Evolutionary conservation across 441 rosid species (phyloP).

Genomic region (Cnidoscolus chayamansa): DNA sequence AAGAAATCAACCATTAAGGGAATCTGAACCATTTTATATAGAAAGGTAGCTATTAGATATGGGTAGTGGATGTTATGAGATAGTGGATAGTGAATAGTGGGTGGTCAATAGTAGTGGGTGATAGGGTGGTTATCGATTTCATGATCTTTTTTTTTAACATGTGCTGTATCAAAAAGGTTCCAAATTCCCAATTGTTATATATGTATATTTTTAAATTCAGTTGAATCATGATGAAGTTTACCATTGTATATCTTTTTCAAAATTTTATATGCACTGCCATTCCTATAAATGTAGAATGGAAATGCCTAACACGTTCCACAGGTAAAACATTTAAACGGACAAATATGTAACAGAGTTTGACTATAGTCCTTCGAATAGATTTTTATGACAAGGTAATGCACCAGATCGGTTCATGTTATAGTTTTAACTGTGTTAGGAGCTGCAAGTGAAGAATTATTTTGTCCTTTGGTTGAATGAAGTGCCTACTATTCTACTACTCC

Average conservation of each 20-base stretch:
- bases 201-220: neutral
- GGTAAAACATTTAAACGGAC: neutral
- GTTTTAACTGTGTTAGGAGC: neutral
- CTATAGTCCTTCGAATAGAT: neutral
- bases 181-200: neutral
- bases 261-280: neutral
- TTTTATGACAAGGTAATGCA: neutral
- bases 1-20: too few species aligned
- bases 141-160: too few species aligned
- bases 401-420: neutral
- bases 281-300: neutral
- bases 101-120: too few species aligned
- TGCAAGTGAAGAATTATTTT: conserved; percentile 2
- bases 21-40: too few species aligned
- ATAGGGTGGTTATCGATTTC: too few species aligned
- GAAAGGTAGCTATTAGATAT: too few species aligned
- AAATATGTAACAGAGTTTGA: neutral
- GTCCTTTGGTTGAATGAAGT: neutral
- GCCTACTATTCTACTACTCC: too few species aligned
- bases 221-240: neutral
- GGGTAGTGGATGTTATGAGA: too few species aligned
- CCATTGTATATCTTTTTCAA: neutral
- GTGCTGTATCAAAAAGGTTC: too few species aligned
- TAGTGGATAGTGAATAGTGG: too few species aligned
- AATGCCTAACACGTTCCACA: neutral